A percentile compares a stretch with the other conserved stretches of the same genome.
phyloP scores from a whole-genome alignment of 169 alveolate species.

The Eimeria sp. region DNA sequence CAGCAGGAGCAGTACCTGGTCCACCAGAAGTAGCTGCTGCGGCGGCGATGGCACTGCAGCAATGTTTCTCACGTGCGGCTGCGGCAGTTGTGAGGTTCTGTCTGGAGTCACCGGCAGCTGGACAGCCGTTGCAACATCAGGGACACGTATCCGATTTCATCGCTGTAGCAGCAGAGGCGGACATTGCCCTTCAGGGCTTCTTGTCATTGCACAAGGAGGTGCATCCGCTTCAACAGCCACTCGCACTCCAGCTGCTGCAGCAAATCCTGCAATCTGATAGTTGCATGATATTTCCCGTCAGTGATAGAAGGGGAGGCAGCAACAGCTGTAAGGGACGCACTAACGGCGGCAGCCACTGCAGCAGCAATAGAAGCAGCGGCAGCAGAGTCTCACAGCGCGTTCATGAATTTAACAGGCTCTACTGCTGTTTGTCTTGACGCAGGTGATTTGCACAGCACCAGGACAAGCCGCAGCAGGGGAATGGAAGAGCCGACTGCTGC shows the following conservation, averaged over 20 bases:
- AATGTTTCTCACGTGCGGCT: conserved; percentile 6
- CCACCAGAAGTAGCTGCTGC: neutral
- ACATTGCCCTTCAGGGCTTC: neutral
- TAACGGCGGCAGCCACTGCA: neutral
- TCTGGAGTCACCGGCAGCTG: conserved; percentile 17
- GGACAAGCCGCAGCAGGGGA: neutral
- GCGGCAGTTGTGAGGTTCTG: conserved; percentile 7
- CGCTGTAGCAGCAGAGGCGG: conserved; percentile 58
- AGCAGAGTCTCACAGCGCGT: neutral
- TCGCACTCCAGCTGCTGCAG: conserved; percentile 31
- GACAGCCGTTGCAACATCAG: conserved; percentile 23
- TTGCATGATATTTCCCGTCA: neutral
- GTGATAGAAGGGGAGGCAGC: neutral
- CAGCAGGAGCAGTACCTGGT: conserved; percentile 2
- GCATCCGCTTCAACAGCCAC: conserved; percentile 27
- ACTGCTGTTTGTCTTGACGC: neutral
- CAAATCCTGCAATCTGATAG: conserved; percentile 2
- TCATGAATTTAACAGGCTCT: neutral
- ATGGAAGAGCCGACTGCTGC: neutral
- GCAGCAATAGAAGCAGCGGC: neutral
- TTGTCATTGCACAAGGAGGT: neutral
- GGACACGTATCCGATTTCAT: conserved; percentile 26
- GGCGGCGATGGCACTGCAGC: conserved; percentile 41
- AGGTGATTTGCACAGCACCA: neutral
- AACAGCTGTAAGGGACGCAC: neutral